Base-by-base conservation (phyloP, 2,329 filamentous ascomycete species). In the Biscogniauxia mediterranea region DNA sequence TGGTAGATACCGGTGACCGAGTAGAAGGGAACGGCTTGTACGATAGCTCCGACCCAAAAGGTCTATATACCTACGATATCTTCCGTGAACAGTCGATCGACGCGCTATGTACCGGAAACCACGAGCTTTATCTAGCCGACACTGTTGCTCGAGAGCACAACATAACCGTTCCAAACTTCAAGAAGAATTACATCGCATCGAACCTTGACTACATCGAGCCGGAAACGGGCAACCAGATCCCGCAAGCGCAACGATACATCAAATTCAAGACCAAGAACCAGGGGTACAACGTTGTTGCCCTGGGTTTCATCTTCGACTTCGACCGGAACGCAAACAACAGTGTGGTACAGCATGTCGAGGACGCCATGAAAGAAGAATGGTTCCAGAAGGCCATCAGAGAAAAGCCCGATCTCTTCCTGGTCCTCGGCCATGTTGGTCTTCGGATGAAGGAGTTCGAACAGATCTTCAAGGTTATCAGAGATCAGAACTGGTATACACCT, bases 221-320 rank as follows among this genome's bases (percentile, higher is more conserved):
- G 1, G 80, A 85, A 60, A 90, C 89, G 0, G 89, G 89, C 19
- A 81, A 91, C 65, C 81, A 85, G 51, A 84, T 89, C 56, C 90
- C 93, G 1, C 85, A 97, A 69, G 92, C 93, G 6, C 88, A 87
- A 68, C 85, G 93, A 11, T 98, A 89, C 77, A 89, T 90, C 74
- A 95, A 92, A 72, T 97, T 99, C 76, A 93, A 85, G 60, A 99
- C 95, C 5, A 93, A 93, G 80, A 92, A 96, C 67, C 91, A 92
- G 68, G 90, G 89, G 4, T 87, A 97, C 62, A 85, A 89, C 17
- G 86, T 99, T 61, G 80, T 96, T 55, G 91, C 94, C 0, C 93
- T 99, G 74, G 95, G 95, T 1, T 98, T 99, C 76, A 79, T 99
- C 3, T 99, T 97, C 76, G 88, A 99, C 77, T 99, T 99, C 70